Conservation (phyloP, 73 alveolate species). For the Paramecium caudatum region DNA sequence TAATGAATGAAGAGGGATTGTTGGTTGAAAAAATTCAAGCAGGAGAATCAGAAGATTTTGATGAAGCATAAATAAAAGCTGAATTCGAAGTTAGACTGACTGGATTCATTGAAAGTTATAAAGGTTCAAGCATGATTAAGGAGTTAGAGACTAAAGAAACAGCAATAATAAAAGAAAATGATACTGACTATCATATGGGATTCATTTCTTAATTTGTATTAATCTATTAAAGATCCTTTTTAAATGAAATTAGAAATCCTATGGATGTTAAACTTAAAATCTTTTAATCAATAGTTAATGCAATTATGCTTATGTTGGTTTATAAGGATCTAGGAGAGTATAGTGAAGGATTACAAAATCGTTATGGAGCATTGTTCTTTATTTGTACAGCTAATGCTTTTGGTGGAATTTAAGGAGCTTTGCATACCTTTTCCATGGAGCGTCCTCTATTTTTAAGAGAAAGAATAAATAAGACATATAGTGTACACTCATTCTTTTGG, state of each 20-base stretch:
- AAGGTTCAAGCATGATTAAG: constrained; percentile 40
- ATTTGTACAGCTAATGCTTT: constrained; percentile 69
- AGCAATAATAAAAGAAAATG: constrained; percentile 56
- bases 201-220: constrained; percentile 63
- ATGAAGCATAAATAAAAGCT: constrained; percentile 57
- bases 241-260: constrained; percentile 78
- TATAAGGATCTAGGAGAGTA: constrained; percentile 74
- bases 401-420: constrained; percentile 71
- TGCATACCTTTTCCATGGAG: constrained; percentile 78
- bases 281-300: constrained; percentile 76
- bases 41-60: constrained; percentile 68
- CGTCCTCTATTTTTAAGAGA: constrained; percentile 86
- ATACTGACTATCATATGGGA: constrained; percentile 66
- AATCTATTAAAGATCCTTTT: constrained; percentile 66
- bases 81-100: constrained; percentile 71
- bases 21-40: constrained; percentile 68
- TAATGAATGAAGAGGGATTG: constrained; percentile 76
- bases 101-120: constrained; percentile 26
- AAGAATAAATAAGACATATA: constrained; percentile 78
- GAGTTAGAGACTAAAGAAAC: constrained; percentile 37
- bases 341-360: constrained; percentile 66
- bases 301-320: constrained; percentile 73
- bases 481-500: constrained; percentile 77
- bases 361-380: constrained; percentile 79
- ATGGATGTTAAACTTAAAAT: constrained; percentile 73